phyloP scores from a whole-genome alignment of 1,284 basidiomycete species.

The Cryptococcus sp. region DNA sequence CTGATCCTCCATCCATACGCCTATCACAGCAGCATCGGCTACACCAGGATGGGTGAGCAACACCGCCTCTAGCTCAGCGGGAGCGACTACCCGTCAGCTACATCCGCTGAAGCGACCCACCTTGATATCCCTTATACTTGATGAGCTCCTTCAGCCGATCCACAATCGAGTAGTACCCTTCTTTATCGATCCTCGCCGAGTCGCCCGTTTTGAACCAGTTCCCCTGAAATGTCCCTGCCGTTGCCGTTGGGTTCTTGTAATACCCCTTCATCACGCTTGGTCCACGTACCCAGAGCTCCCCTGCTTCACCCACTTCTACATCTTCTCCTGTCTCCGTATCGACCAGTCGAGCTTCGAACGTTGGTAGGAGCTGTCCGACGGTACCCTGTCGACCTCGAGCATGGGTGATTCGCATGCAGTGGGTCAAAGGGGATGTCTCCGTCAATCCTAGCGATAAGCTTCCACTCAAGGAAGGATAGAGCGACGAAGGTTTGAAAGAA shows the following conservation, averaged over 20 bases:
- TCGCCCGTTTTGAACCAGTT: slow-evolving; percentile 83
- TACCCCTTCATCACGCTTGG: slow-evolving; percentile 72
- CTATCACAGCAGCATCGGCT: slow-evolving; percentile 67
- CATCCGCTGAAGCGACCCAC: slow-evolving; percentile 4
- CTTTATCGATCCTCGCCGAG: slow-evolving; percentile 57
- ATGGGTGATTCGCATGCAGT: slow-evolving; percentile 35
- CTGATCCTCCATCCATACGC: slow-evolving; percentile 56
- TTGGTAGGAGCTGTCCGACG: slow-evolving; percentile 68
- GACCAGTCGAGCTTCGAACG: slow-evolving; percentile 70
- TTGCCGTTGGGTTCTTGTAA: slow-evolving; percentile 61
- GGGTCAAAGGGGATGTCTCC: slow-evolving; percentile 48
- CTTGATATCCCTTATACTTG: slow-evolving; percentile 58
- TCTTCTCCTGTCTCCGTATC: too few relatives aligned
- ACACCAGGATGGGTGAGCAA: slow-evolving; percentile 66
- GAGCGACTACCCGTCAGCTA: slow-evolving; percentile 55
- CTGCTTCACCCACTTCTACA: slow-evolving; percentile 51
- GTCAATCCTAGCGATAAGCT: too few relatives aligned
- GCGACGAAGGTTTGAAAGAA: too few relatives aligned
- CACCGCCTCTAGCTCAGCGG: slow-evolving; percentile 71
- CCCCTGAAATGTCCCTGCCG: slow-evolving; percentile 54
- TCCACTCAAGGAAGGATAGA: too few relatives aligned
- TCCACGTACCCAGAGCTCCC: slow-evolving; percentile 75
- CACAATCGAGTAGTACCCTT: slow-evolving; percentile 52
- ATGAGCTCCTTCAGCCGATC: slow-evolving; percentile 67
- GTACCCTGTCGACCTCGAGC: slow-evolving; percentile 50